Evolutionary conservation across 345 rosid genomes (phyloP).

Genomic region (Euphorbia pulcherrima): DNA sequence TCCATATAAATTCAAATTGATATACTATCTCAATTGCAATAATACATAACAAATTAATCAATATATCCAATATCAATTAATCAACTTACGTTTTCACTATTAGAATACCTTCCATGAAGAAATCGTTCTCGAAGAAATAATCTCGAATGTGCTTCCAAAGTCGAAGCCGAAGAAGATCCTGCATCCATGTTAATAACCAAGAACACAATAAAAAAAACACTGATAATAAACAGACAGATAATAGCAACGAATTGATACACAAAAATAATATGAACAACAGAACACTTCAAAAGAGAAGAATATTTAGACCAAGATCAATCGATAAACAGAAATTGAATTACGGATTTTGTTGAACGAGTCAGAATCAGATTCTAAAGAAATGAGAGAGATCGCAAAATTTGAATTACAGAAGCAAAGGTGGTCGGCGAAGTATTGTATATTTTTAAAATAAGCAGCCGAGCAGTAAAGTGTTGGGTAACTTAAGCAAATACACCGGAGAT

Average conservation of each 20-base stretch:
- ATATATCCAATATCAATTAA: too few relatives aligned
- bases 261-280: background rate
- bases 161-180: constrained; percentile 27
- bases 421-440: too few relatives aligned
- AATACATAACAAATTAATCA: too few relatives aligned
- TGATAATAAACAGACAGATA: background rate
- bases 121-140: constrained; percentile 43
- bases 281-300: constrained; percentile 5
- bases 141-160: constrained; percentile 32
- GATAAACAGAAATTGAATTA: background rate
- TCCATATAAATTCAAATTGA: too few relatives aligned
- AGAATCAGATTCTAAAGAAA: too few relatives aligned
- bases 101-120: constrained; percentile 38
- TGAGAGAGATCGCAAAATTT: too few relatives aligned
- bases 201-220: background rate
- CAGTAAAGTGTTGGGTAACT: too few relatives aligned
- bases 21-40: background rate
- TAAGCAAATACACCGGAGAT: too few relatives aligned
- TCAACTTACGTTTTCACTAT: constrained; percentile 38
- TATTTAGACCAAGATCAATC: constrained; percentile 3
- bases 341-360: background rate
- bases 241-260: background rate
- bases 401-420: too few relatives aligned
- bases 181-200: constrained; percentile 21
- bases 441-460: too few relatives aligned